Evolutionary conservation across 164 flowering plant genomes (phyloP), one percentile per base, ranked within the genome.

Genomic region (Magnolia sinica): DNA sequence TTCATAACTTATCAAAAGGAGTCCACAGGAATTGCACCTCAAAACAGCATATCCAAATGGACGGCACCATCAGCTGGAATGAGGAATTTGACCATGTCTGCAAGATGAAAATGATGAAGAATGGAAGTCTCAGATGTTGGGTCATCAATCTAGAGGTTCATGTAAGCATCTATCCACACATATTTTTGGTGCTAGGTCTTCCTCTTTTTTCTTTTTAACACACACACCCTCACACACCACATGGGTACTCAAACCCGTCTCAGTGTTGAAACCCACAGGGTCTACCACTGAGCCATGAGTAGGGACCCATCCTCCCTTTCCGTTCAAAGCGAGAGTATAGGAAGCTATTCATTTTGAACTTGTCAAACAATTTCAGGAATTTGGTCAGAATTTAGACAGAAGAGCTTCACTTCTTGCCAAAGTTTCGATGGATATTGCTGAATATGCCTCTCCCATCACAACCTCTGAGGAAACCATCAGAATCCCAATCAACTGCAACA

Each of bases 31-130:
- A 74, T 20, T 51, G 74, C 61, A 82, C 84, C 8, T 74, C 79
- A 14, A 79, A 70, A 50, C 72, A 74, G 74, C 50, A 45, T 18
- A 71, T 81, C 66, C 61, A 74, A 19, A 19, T 73, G 37, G 84
- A 79, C 31, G 82, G 84, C 67, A 61, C 68, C 58, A 73, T 79
- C 73, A 65, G 11, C 22, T 79, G 84, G 84, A 71, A 82, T 3
- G 84, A 82, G 77, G 59, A 59, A 9, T 82, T 82, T 22, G 68
- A 82, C 5, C 82, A 77, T 4, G 69, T 76, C 37, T 76, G 80
- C 79, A 82, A 76, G 64, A 50, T 82, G 72, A 81, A 52, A 73
- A 16, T 74, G 67, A 65, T 37, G 45, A 37, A 79, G n/a, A 70
- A 75, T 49, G 50, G 72, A 58, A 18, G 64, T 55, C 76, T 76